phyloP scores from a whole-genome alignment of 208 protist genomes.

The Wallacemonas sp. region DNA sequence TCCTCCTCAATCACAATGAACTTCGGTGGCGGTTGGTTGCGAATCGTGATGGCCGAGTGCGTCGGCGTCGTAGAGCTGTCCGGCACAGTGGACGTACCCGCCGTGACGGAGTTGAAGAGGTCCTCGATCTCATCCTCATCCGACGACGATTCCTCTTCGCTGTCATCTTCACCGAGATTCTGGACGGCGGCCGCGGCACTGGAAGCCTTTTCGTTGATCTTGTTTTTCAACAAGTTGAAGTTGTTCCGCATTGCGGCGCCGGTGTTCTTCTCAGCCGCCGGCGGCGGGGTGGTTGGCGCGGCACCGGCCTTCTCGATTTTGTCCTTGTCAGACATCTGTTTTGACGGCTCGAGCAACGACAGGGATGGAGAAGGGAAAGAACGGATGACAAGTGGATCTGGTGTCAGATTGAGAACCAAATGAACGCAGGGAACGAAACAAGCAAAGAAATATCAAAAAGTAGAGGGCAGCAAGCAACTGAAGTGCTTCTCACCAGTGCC shows the following conservation, averaged over 20 bases:
- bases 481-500: no score
- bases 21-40: conserved; percentile 29
- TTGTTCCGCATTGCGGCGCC: conserved; percentile 11
- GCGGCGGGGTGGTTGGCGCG: neutral
- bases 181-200: conserved; percentile 21
- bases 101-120: conserved; percentile 10
- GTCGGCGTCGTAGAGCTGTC: conserved; percentile 18
- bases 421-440: no score
- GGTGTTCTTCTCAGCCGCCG: neutral
- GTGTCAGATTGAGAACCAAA: no score
- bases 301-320: neutral
- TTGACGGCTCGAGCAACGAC: no score
- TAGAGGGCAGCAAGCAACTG: no score
- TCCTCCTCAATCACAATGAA: conserved; percentile 42
- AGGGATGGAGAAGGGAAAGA: no score
- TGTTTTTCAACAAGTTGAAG: conserved; percentile 24
- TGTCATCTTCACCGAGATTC: conserved; percentile 25
- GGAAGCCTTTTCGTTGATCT: conserved; percentile 18
- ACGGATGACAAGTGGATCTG: no score
- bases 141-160: conserved; percentile 26
- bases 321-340: neutral
- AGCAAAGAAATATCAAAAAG: no score
- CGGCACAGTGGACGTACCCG: neutral
- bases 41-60: conserved; percentile 34
- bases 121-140: conserved; percentile 33